Base-by-base conservation (phyloP, 345 rosid genomes). In the Heritiera fomes region DNA sequence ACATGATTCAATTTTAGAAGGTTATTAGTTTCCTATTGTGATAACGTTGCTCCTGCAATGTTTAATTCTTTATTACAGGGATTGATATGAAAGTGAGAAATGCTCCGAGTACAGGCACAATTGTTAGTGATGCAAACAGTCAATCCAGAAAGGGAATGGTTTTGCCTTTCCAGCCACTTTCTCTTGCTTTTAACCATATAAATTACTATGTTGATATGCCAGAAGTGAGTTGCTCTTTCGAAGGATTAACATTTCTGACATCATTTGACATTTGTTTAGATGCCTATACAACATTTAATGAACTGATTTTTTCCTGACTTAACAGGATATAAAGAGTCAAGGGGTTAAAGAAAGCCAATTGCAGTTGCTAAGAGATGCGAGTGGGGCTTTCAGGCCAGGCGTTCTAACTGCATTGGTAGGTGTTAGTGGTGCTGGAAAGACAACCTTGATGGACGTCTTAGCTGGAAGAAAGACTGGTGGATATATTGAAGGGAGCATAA, bases 341-440 rank as follows among this genome's bases (percentile, higher is more conserved):
- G 94, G 94, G 65, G 74, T 84, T 73, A 86, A 85, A 84, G 87
- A 89, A 65, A 80, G 72, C 71, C 89, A 85, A 28, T 87, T 93
- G 9, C 92, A 93, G 71, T 80, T 93, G 60, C 84, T 93, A 71
- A 75, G 82, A 73, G 81, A 88, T 41, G 90, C 89, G 40, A 90
- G 93, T 30, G 96, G 98, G 73, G 90, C 93, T 78, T 93, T 93
- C 73, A 89, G 90, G 80, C 98, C 98, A 1, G 96, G 98, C 17
- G 76, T 87, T 32, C 79, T 93, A 73, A 91, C 96, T 69, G 95
- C 96, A 17, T 76, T 91, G n/a, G 89, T 93, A 68, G 98, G 98
- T 7, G 91, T 91, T 1, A 91, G 94, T 63, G 98, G 98, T 30
- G 98, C 98, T 10, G 98, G 98, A 18, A 93, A 91, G 83, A 93